phyloP scores from a whole-genome alignment of 495 filamentous ascomycete species.

The Haplographium delicatum region DNA sequence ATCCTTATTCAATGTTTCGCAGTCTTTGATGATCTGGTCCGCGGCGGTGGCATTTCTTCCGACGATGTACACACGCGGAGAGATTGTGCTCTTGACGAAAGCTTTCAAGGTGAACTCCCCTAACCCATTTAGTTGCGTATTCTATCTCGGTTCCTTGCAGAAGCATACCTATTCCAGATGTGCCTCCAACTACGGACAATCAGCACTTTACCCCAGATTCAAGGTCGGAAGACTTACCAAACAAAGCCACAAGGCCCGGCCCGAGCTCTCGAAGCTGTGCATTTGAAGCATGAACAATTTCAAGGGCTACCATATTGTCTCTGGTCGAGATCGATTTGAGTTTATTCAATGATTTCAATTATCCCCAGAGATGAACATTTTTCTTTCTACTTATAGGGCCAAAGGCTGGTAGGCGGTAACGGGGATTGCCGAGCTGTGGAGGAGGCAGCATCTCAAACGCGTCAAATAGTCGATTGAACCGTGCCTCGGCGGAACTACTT shows the following conservation, averaged over 20 bases:
- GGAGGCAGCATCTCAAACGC: no score
- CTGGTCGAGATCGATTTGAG: no score
- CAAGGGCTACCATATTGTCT: slow-evolving; percentile 38
- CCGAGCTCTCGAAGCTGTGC: slow-evolving; percentile 36
- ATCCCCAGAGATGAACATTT: no score
- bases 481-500: no score
- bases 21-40: slow-evolving; percentile 35
- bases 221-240: slow-evolving; percentile 32
- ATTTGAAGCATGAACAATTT: slow-evolving; percentile 37
- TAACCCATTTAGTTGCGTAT: no score
- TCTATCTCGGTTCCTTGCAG: no score
- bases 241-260: slow-evolving; percentile 47
- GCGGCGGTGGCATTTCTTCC: slow-evolving; percentile 36
- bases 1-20: slow-evolving; percentile 20
- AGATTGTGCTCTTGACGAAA: slow-evolving; percentile 31
- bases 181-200: slow-evolving; percentile 33
- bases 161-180: slow-evolving; percentile 39
- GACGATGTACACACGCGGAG: slow-evolving; percentile 35
- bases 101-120: slow-evolving; percentile 36
- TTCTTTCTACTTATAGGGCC: no score
- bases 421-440: no score
- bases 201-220: background rate
- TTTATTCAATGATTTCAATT: slow-evolving; percentile 6
- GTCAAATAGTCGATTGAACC: no score
- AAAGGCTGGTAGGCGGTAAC: no score